Percentiles rank a stretch among this genome's conserved stretches.
Evolutionary conservation across 768 basidiomycete species (phyloP).

Genomic region (Gymnopilus junonius): DNA sequence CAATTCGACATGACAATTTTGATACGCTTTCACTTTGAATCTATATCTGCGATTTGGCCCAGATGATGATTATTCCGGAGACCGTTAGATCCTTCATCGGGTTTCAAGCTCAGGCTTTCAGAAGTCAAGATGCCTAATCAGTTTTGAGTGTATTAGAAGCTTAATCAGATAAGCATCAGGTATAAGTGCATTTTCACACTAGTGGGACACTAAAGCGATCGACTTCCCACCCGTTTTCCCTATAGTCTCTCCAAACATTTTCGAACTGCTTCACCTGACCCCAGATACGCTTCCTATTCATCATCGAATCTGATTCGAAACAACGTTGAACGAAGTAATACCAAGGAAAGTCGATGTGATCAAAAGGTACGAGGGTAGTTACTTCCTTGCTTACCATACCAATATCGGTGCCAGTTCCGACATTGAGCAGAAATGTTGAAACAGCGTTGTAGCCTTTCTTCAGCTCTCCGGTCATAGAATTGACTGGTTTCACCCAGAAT

Average conservation of each 20-base stretch:
- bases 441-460: not conserved
- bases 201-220: slow-evolving; percentile 1
- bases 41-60: too few species aligned
- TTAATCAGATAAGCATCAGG: too few species aligned
- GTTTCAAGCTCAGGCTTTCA: too few species aligned
- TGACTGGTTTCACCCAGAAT: not conserved
- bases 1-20: too few species aligned
- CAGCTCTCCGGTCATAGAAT: not conserved
- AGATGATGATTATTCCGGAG: too few species aligned
- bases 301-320: not conserved
- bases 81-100: too few species aligned
- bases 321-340: not conserved
- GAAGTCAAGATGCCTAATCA: too few species aligned
- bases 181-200: too few species aligned
- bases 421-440: not conserved
- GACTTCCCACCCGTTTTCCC: slow-evolving; percentile 1
- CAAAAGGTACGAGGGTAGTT: not conserved
- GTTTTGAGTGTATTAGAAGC: too few species aligned
- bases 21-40: too few species aligned
- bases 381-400: not conserved
- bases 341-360: not conserved
- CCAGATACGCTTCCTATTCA: not conserved
- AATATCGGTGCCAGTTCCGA: too few species aligned
- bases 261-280: slow-evolving; percentile 1
- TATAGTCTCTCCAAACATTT: too few species aligned